Percentiles rank a stretch among this genome's conserved stretches.
Evolutionary conservation across 805 yeast species (phyloP).

Genomic region (Barnettozyma sucrosica): DNA sequence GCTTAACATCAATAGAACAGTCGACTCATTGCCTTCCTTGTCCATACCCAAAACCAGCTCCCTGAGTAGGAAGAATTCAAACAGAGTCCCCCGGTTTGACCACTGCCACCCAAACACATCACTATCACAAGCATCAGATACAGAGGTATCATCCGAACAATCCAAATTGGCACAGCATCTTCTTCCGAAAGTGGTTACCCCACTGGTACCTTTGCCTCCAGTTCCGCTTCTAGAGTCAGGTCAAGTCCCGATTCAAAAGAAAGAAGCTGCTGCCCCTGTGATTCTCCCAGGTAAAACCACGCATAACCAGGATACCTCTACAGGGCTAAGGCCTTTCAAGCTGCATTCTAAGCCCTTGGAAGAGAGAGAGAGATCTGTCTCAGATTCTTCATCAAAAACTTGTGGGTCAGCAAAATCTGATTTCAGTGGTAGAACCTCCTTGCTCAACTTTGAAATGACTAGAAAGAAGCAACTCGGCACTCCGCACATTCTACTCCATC

Average conservation of each 20-base stretch:
- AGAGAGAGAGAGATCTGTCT: conserved; percentile 4
- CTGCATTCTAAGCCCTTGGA: not conserved
- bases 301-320: no score
- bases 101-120: not conserved
- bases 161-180: not conserved
- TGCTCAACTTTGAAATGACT: conserved; percentile 19
- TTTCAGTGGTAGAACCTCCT: conserved; percentile 10
- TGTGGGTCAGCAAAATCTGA: conserved; percentile 4
- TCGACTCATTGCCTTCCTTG: not conserved
- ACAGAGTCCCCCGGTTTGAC: conserved; percentile 3
- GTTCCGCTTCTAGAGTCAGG: not conserved
- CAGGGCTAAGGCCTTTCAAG: conserved; percentile 1
- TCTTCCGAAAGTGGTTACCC: not conserved
- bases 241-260: not conserved
- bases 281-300: not conserved
- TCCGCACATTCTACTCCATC: conserved; percentile 15
- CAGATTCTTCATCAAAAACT: conserved; percentile 5
- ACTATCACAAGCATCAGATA: not conserved
- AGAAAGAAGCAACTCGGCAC: conserved; percentile 22
- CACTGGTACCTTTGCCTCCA: conserved; percentile 1
- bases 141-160: not conserved
- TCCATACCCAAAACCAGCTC: not conserved
- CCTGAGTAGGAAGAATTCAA: conserved; percentile 3
- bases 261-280: not conserved
- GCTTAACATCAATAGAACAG: not conserved